phyloP scores from a whole-genome alignment of 2,329 filamentous ascomycete species.

The Calonectria pauciramosa region DNA sequence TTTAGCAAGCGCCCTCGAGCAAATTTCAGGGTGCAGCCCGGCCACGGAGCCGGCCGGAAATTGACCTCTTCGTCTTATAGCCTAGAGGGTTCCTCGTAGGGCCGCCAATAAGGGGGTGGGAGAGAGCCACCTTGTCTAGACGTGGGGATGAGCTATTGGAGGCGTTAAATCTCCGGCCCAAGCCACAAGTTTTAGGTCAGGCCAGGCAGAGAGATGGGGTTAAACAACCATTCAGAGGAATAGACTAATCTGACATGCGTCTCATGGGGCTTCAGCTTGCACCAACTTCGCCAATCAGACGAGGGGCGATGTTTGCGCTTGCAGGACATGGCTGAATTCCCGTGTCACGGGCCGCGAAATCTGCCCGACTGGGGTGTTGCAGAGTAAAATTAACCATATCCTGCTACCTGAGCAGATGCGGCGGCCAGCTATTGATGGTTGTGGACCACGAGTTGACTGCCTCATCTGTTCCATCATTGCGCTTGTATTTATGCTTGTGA shows the following conservation, averaged over 20 bases:
- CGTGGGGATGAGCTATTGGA: background rate
- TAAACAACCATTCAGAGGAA: background rate
- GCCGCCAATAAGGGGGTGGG: background rate
- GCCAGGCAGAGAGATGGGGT: background rate
- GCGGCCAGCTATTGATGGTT: background rate
- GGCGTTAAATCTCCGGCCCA: background rate
- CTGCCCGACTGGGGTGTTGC: background rate
- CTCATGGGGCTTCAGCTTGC: background rate
- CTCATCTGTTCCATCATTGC: background rate
- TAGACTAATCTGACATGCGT: constrained; percentile 1
- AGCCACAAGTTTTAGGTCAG: background rate
- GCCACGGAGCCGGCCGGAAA: background rate
- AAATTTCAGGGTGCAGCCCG: background rate
- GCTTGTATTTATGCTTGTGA: background rate
- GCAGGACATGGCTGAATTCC: background rate
- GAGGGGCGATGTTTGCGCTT: background rate
- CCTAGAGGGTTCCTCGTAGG: background rate
- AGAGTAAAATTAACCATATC: constrained; percentile 1
- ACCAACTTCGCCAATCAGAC: background rate
- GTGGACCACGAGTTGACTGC: background rate
- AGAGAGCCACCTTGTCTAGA: background rate
- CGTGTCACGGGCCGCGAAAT: background rate
- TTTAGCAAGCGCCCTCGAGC: background rate
- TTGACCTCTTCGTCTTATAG: background rate
- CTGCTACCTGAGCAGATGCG: background rate